Percentiles rank a stretch among this genome's conserved stretches.
Evolutionary conservation across 2,329 filamentous ascomycete species (phyloP).

Genomic region (Sodiomyces alkalinus): DNA sequence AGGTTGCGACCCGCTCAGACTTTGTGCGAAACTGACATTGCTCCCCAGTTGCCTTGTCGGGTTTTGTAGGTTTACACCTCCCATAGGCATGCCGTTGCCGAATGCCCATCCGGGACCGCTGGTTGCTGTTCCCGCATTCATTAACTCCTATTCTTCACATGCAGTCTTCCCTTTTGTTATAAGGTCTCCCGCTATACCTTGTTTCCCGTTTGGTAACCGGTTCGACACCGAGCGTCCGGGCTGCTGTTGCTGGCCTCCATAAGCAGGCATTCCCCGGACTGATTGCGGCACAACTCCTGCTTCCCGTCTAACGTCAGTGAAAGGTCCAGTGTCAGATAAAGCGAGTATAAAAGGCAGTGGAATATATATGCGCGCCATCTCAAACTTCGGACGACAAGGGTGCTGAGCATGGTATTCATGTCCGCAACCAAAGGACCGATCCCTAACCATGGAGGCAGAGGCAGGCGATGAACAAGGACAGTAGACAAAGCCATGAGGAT

Average conservation of each 20-base stretch:
- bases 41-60: constrained; percentile 38
- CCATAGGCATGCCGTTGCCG: constrained; percentile 46
- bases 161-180: too few relatives aligned
- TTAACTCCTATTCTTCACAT: too few relatives aligned
- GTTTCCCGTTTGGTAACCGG: constrained; percentile 49
- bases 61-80: constrained; percentile 36
- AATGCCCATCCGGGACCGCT: constrained; percentile 47
- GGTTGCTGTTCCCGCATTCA: constrained; percentile 25
- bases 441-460: too few relatives aligned
- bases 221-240: constrained; percentile 37
- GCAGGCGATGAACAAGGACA: too few relatives aligned
- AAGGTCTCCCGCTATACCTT: too few relatives aligned
- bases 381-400: too few relatives aligned
- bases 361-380: too few relatives aligned
- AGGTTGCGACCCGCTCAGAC: constrained; percentile 46
- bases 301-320: constrained; percentile 16
- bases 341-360: too few relatives aligned
- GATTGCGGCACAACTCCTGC: constrained; percentile 45
- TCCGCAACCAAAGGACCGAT: too few relatives aligned
- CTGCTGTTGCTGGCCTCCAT: constrained; percentile 38
- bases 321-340: too few relatives aligned
- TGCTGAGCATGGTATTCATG: too few relatives aligned
- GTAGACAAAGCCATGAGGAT: too few relatives aligned
- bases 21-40: constrained; percentile 52
- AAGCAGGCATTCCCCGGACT: constrained; percentile 46